Base-by-base conservation (phyloP, 75 land plant species). In the Picea sitchensis region DNA sequence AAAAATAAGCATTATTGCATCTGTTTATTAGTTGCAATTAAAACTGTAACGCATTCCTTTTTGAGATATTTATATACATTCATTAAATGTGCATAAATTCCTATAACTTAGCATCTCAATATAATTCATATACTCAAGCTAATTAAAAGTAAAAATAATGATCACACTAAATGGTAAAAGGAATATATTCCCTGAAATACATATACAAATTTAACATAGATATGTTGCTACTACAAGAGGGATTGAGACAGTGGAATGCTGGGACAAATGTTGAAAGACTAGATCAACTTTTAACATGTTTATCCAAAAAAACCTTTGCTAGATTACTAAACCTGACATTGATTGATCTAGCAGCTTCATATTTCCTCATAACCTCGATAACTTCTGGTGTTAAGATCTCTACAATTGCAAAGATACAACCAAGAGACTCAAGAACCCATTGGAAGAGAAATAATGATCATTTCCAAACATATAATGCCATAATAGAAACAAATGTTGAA, bases 381-480 rank as follows among this genome's bases (percentile, higher is more conserved):
- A 95, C 96, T 80, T 90, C 88, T 18, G 90, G 92, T 77, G 85
- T 95, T 83, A 95, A 62, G 36, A 95, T 93, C 38, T 95, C 96
- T 78, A 85, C 78, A 63, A 58, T 44, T 26, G 38, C 65, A 60
- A 26, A 59, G 38, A 32, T 15, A 65, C 21, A 56, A 82, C 83
- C 68, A 65, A 14, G 34, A 81, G 75, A 30, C 41, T 54, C 14
- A 21, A 36, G 17, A 47, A 38, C 4, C 14, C 21, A 63, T 23
- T 58, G 15, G n/a, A 23, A 56, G 14, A 61, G 4, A 67, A 31
- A 14, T 11, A 18, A 17, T 15, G 8, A 61, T n/a, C 1, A 51
- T 51, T 51, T 51, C 11, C 56, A 51, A 9, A 51, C 56, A 51
- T 51, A 9, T 41, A 76, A 18, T 30, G 13, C 1, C 75, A 76